Percentiles rank a stretch among this genome's conserved stretches.
These are phyloP conservation scores for Helianthus annuus DNA, from an alignment of 129 eudicot species.

Conservation along the genomic window DNA sequence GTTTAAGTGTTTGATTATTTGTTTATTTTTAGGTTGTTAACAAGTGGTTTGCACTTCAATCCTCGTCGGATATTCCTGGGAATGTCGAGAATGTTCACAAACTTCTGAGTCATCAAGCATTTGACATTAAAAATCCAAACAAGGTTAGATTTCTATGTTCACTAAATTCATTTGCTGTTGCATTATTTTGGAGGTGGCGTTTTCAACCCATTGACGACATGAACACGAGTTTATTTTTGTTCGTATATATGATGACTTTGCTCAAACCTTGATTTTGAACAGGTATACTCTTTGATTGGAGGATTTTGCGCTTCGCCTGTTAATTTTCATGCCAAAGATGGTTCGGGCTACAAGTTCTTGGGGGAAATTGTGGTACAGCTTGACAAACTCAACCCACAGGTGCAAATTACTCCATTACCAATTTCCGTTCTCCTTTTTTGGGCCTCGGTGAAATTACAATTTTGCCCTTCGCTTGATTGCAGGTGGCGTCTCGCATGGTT, in stretches of 20 bases:
- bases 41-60: slow-evolving; percentile 96
- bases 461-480: slow-evolving; percentile 18
- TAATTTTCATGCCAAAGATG: slow-evolving; percentile 89
- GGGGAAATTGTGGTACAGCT: slow-evolving; percentile 85
- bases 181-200: not conserved
- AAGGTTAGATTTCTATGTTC: slow-evolving; percentile 48
- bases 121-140: slow-evolving; percentile 91
- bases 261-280: slow-evolving; percentile 1
- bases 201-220: not conserved
- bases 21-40: slow-evolving; percentile 62
- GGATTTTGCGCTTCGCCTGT: slow-evolving; percentile 94
- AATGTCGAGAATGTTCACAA: slow-evolving; percentile 87
- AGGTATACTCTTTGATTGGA: slow-evolving; percentile 86
- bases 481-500: slow-evolving; percentile 95
- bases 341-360: slow-evolving; percentile 90
- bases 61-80: slow-evolving; percentile 84
- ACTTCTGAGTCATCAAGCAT: slow-evolving; percentile 73
- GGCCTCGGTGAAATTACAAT: slow-evolving; percentile 1
- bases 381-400: slow-evolving; percentile 98
- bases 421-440: not conserved
- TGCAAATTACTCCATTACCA: slow-evolving; percentile 24
- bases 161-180: not conserved
- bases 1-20: not conserved
- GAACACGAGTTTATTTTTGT: not conserved
- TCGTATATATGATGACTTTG: not conserved